Conservation (phyloP, 371 early-diverging fungal genomes). For the Coemansia sp. region DNA sequence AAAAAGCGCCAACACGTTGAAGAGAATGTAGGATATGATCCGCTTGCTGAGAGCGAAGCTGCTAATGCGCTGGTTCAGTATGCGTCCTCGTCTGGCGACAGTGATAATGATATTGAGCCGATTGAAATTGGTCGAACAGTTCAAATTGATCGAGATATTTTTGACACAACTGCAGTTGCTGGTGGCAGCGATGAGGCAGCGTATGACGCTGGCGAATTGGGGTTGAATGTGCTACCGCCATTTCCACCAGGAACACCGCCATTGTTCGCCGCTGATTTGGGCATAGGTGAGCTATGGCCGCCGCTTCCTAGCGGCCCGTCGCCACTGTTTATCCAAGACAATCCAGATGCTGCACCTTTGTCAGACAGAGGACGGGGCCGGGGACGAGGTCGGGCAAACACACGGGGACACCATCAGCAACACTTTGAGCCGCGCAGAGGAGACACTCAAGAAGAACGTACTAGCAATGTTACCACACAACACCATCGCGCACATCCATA, state of each 20-base stretch:
- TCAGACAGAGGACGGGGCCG: not conserved
- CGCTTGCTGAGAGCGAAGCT: slow-evolving; percentile 24
- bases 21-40: slow-evolving; percentile 38
- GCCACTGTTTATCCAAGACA: slow-evolving; percentile 17
- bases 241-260: slow-evolving; percentile 52
- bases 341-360: not conserved
- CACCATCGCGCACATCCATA: not conserved
- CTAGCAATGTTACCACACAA: not conserved
- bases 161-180: not conserved
- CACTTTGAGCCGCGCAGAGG: not conserved
- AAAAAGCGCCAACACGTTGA: slow-evolving; percentile 3
- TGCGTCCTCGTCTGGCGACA: slow-evolving; percentile 18
- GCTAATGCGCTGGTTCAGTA: slow-evolving; percentile 10
- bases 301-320: slow-evolving; percentile 47
- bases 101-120: not conserved
- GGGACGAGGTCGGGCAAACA: not conserved
- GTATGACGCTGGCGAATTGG: not conserved
- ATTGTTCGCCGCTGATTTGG: slow-evolving; percentile 23
- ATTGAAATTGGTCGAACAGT: slow-evolving; percentile 1
- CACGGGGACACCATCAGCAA: not conserved
- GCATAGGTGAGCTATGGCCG: slow-evolving; percentile 31
- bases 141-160: not conserved
- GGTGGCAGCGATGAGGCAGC: not conserved
- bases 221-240: slow-evolving; percentile 27
- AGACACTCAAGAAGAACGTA: not conserved